These are phyloP conservation scores for Fusarium nurragi DNA, from an alignment of 2,329 filamentous ascomycete genomes.

Conservation along the genomic window DNA sequence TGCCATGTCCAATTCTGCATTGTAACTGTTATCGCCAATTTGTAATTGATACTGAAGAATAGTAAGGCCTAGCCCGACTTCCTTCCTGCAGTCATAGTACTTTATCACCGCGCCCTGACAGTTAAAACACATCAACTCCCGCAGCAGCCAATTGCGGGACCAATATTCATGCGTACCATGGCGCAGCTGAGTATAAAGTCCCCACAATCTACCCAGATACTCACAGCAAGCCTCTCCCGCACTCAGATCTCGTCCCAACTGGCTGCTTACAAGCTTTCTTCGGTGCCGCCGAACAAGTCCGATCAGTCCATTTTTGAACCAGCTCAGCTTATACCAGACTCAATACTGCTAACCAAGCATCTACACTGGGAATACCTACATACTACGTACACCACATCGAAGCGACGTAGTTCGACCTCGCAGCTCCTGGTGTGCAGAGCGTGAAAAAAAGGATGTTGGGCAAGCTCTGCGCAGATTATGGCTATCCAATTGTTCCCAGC, in stretches of 20 bases:
- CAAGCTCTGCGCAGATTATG: constrained; percentile 61
- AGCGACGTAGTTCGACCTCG: constrained; percentile 64
- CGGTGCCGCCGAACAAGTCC: constrained; percentile 8
- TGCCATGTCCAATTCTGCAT: not conserved
- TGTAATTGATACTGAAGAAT: too few species aligned
- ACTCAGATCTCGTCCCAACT: not conserved
- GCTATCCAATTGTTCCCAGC: constrained; percentile 65
- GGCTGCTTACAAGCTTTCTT: not conserved
- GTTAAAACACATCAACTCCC: not conserved
- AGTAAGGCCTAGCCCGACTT: not conserved
- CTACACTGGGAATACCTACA: too few species aligned
- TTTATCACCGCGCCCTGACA: not conserved
- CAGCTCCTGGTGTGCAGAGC: constrained; percentile 53
- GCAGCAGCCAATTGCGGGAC: not conserved
- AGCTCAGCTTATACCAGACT: not conserved
- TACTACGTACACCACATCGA: not conserved
- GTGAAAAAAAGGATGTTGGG: constrained; percentile 57
- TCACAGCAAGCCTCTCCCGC: not conserved
- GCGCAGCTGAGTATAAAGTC: constrained; percentile 7
- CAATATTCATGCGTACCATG: constrained; percentile 8
- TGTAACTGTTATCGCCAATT: not conserved
- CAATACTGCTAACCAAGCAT: too few species aligned
- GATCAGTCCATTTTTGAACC: constrained; percentile 1
- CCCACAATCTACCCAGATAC: not conserved
- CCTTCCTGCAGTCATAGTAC: not conserved